Evolutionary conservation across 345 rosid species (phyloP).

Genomic region (Populus euphratica): DNA sequence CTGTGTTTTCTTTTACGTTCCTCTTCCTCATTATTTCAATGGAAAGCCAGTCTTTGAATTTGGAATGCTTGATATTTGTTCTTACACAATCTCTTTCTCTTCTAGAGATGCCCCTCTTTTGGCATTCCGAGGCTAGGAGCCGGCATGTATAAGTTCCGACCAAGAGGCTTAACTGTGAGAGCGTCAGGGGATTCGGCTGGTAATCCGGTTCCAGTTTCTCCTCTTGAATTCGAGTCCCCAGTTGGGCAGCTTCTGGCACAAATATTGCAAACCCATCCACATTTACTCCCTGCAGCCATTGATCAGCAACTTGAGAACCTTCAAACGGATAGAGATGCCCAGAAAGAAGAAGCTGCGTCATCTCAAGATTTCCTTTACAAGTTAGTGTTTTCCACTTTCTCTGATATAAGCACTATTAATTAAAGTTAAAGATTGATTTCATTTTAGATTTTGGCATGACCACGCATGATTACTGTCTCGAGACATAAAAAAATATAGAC

Average conservation of each 20-base stretch:
- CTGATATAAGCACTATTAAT: not conserved
- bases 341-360: slow-evolving; percentile 35
- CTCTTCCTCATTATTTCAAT: no score
- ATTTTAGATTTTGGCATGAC: not conserved
- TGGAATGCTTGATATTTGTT: not conserved
- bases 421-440: not conserved
- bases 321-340: slow-evolving; percentile 51
- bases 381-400: slow-evolving; percentile 39
- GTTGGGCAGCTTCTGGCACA: slow-evolving; percentile 78
- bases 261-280: slow-evolving; percentile 80
- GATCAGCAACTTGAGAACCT: slow-evolving; percentile 90
- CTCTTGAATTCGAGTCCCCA: slow-evolving; percentile 73
- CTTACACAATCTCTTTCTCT: slow-evolving; percentile 20
- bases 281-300: slow-evolving; percentile 69
- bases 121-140: slow-evolving; percentile 47
- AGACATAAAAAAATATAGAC: no score
- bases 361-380: slow-evolving; percentile 61
- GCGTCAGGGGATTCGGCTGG: slow-evolving; percentile 52
- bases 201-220: slow-evolving; percentile 56
- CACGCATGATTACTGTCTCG: no score
- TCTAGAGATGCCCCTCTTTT: slow-evolving; percentile 51
- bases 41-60: no score
- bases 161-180: slow-evolving; percentile 49
- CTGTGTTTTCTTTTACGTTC: no score
- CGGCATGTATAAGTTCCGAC: slow-evolving; percentile 33